These are phyloP conservation scores for Dipteronia dyeriana DNA, from an alignment of 345 rosid genomes.

Conservation along the genomic window DNA sequence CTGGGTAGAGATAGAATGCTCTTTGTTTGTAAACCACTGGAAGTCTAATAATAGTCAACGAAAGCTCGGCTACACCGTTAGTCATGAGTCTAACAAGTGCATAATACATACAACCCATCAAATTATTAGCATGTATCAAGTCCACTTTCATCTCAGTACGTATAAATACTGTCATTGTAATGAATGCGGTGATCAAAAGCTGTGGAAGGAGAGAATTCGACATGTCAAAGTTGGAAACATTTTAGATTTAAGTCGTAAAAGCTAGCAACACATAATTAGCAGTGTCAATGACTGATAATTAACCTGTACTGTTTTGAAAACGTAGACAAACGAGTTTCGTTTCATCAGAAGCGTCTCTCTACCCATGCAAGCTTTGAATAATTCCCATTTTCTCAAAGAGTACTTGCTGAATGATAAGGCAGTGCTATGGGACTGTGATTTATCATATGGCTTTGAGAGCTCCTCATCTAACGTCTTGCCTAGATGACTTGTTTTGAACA, in stretches of 20 bases:
- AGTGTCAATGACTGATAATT: neutral
- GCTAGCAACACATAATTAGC: neutral
- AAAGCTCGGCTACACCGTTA: constrained; percentile 54
- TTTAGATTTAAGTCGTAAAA: neutral
- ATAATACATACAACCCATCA: constrained; percentile 42
- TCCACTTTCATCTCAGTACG: constrained; percentile 34
- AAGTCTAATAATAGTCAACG: constrained; percentile 44
- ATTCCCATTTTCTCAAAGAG: constrained; percentile 38
- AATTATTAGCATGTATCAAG: constrained; percentile 36
- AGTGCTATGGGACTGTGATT: constrained; percentile 21
- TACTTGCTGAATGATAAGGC: constrained; percentile 34
- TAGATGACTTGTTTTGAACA: constrained; percentile 31
- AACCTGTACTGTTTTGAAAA: constrained; percentile 39
- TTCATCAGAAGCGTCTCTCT: constrained; percentile 50
- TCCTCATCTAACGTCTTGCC: constrained; percentile 33
- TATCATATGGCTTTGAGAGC: constrained; percentile 32
- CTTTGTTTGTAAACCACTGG: constrained; percentile 52
- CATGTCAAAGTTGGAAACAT: neutral
- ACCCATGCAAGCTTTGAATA: constrained; percentile 39
- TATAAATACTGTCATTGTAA: constrained; percentile 44
- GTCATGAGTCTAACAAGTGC: constrained; percentile 38
- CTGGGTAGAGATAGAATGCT: constrained; percentile 40
- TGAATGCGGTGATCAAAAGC: constrained; percentile 35
- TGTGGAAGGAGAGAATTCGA: constrained; percentile 15
- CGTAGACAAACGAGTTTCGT: constrained; percentile 44